phyloP scores from a whole-genome alignment of 192 early-diverging fungal species.

The Linnemannia exigua region DNA sequence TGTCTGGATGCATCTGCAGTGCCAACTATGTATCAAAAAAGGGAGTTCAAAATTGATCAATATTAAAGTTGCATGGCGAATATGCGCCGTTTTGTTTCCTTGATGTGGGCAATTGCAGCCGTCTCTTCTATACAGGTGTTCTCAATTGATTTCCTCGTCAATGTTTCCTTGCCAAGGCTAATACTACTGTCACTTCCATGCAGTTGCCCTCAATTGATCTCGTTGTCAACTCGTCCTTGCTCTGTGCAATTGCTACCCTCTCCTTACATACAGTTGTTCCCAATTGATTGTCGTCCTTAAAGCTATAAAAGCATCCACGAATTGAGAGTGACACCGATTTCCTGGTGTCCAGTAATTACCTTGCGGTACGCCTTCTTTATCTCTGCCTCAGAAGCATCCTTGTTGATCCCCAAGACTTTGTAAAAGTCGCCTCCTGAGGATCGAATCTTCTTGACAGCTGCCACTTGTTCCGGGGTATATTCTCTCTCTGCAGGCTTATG shows the following conservation, averaged over 20 bases:
- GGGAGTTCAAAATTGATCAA: background rate
- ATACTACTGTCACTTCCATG: too few relatives aligned
- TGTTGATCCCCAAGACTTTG: conserved; percentile 81
- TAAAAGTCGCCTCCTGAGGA: conserved; percentile 87
- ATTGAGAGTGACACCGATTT: too few relatives aligned
- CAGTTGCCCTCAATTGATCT: too few relatives aligned
- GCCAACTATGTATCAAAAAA: conserved; percentile 73
- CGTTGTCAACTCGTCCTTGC: too few relatives aligned
- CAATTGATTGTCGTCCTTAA: too few relatives aligned
- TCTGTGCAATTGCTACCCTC: too few relatives aligned
- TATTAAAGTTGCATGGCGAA: background rate
- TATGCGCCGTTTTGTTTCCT: background rate
- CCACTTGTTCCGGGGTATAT: conserved; percentile 84
- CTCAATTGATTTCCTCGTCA: background rate
- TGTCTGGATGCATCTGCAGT: conserved; percentile 96
- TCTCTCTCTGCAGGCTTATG: conserved; percentile 62
- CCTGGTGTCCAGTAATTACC: conserved; percentile 56
- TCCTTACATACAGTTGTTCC: too few relatives aligned
- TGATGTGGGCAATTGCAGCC: background rate
- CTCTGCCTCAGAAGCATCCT: conserved; percentile 82
- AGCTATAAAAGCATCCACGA: too few relatives aligned
- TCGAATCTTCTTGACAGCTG: conserved; percentile 85
- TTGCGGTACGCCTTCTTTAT: conserved; percentile 97
- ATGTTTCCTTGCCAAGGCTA: background rate
- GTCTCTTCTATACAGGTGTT: background rate